Base-by-base conservation (phyloP, 2,329 filamentous ascomycete species). In the Nemania sp. region DNA sequence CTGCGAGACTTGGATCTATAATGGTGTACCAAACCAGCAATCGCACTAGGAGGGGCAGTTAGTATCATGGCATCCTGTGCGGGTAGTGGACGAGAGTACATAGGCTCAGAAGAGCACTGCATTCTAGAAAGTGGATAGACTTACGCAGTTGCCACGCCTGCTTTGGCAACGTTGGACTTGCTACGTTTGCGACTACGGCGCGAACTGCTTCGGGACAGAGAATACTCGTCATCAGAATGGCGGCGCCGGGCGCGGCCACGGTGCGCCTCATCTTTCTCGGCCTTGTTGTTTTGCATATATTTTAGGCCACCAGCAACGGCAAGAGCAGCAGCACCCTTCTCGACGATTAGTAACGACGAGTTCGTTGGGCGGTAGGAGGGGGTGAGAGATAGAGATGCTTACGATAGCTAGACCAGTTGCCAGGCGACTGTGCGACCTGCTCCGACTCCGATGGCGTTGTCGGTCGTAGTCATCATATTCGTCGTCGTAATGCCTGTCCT, bases 241-340 rank as follows among this genome's bases (percentile, higher is more conserved):
- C 83, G 78, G 43, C 76, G 79, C 34, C 82, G 79, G 67, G 81
- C 82, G 46, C 85, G 82, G 10, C 86, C 86, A 51, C 86, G 82
- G 25, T 69, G 76, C 13, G 79, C 72, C 67, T 88, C 85, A 64
- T 87, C 86, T 68, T 82, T 85, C 46, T 87, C 83, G 46, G 82
- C 73, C 69, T 85, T 87, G 73, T 80, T 83, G 66, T 82, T 80
- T 64, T 87, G 82, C 70, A 84, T 83, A 68, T 87, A 87, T 70
- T 88, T 87, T 63, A 85, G 81, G 5, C 86, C 86, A n/a, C 86
- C 86, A 3, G 86, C 85, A 18, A 87, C 83, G 7, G 86, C 86
- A 21, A 88, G 78, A 15, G 85, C 86, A 20, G 86, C 85, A 10
- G 85, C 86, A 9, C 73, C 71, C 72, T 74, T 47, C 21, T 57